These are phyloP conservation scores for Mycena sanguinolenta DNA, from an alignment of 768 basidiomycete species.

Conservation along the genomic window DNA sequence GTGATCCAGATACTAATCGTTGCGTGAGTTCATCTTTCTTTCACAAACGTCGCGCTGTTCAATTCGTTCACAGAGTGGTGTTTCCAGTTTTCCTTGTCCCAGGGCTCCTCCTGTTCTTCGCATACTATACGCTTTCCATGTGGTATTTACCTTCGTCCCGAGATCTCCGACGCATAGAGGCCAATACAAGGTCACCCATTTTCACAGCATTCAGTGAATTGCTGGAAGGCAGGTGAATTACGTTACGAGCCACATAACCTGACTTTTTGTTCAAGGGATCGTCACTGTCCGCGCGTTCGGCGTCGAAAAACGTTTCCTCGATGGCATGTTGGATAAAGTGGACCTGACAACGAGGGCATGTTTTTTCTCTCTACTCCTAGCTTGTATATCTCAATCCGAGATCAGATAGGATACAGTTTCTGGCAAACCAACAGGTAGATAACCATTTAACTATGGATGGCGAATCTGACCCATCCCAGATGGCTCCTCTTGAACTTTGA, in stretches of 20 bases:
- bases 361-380: background rate
- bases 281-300: slow-evolving; percentile 87
- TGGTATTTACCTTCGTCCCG: slow-evolving; percentile 13
- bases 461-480: slow-evolving; percentile 67
- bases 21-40: background rate
- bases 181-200: slow-evolving; percentile 60
- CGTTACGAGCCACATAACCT: background rate
- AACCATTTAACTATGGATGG: background rate
- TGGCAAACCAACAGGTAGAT: background rate
- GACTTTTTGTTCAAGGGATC: slow-evolving; percentile 68
- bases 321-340: slow-evolving; percentile 78
- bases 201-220: slow-evolving; percentile 87
- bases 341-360: slow-evolving; percentile 54
- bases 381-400: background rate
- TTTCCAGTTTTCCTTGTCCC: slow-evolving; percentile 6
- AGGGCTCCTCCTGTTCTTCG: background rate
- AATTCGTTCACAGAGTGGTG: background rate
- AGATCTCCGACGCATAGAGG: slow-evolving; percentile 17
- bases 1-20: slow-evolving; percentile 67
- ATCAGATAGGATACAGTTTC: slow-evolving; percentile 61
- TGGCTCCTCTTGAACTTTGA: slow-evolving; percentile 90
- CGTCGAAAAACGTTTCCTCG: slow-evolving; percentile 82
- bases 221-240: slow-evolving; percentile 51
- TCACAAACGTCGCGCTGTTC: background rate
- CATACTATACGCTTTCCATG: slow-evolving; percentile 67